phyloP scores from a whole-genome alignment of 208 protist species.

The Trypanosoma caninum region DNA sequence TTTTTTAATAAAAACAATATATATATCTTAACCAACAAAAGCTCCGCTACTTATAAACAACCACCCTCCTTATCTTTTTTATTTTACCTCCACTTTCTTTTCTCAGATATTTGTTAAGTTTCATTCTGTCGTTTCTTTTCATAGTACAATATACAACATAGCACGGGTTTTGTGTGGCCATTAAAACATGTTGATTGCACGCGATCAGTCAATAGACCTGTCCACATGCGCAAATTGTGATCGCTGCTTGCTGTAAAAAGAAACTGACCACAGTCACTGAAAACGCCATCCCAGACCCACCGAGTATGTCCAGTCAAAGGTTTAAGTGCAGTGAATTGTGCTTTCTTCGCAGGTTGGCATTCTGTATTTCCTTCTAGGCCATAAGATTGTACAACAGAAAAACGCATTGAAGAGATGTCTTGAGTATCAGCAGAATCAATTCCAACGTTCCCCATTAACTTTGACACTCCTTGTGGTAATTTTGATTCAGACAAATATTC shows the following conservation, averaged over 20 bases:
- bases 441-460: neutral
- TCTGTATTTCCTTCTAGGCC: slow-evolving; percentile 7
- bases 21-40: neutral
- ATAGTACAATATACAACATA: slow-evolving; percentile 38
- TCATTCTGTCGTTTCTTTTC: slow-evolving; percentile 12
- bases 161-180: slow-evolving; percentile 80
- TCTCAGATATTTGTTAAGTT: neutral
- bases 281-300: slow-evolving; percentile 87
- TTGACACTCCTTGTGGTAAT: neutral
- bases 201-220: slow-evolving; percentile 41
- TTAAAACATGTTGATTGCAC: slow-evolving; percentile 62
- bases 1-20: no score
- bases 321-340: slow-evolving; percentile 54
- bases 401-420: slow-evolving; percentile 2
- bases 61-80: neutral
- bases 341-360: neutral
- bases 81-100: neutral
- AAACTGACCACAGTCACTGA: slow-evolving; percentile 68
- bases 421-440: neutral
- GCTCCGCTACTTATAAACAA: neutral
- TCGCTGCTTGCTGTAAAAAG: slow-evolving; percentile 85
- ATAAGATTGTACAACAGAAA: slow-evolving; percentile 15
- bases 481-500: neutral
- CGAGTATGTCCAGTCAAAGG: slow-evolving; percentile 68
- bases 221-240: slow-evolving; percentile 74